Evolutionary conservation across 2,329 filamentous ascomycete genomes (phyloP).

Genomic region (Diaporthe amygdali): DNA sequence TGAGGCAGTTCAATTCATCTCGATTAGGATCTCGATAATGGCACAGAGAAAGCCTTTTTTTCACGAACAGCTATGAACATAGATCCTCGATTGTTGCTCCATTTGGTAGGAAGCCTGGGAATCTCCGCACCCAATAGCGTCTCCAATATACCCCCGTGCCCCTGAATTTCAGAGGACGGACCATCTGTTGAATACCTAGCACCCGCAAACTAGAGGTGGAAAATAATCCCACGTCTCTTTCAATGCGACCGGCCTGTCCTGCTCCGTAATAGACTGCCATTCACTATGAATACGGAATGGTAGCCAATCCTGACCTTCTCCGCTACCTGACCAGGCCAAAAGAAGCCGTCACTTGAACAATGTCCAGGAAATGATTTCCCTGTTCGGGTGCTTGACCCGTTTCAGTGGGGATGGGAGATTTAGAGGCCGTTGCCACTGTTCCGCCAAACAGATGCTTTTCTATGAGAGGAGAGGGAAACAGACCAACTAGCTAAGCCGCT

Average conservation of each 20-base stretch:
- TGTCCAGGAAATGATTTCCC: background rate
- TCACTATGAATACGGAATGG: background rate
- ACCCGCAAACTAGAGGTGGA: background rate
- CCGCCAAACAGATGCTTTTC: background rate
- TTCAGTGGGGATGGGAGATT: background rate
- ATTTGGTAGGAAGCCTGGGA: background rate
- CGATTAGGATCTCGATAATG: background rate
- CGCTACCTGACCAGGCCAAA: background rate
- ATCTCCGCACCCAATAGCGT: constrained; percentile 1
- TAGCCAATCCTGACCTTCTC: background rate
- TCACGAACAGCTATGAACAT: background rate
- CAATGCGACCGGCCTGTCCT: background rate
- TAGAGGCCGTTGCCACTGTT: background rate
- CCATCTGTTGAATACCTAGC: background rate
- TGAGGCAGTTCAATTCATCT: background rate
- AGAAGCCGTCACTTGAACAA: background rate
- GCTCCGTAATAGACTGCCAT: background rate
- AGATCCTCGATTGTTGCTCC: background rate
- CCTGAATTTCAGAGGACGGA: background rate
- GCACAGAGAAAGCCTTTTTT: background rate
- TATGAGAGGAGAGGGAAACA: background rate
- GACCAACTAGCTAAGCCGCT: background rate
- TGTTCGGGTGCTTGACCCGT: background rate
- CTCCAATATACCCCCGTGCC: background rate
- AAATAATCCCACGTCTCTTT: background rate